These are phyloP conservation scores for Periconia sp. DNA, from an alignment of 2,329 filamentous ascomycete species.

Conservation along the genomic window DNA sequence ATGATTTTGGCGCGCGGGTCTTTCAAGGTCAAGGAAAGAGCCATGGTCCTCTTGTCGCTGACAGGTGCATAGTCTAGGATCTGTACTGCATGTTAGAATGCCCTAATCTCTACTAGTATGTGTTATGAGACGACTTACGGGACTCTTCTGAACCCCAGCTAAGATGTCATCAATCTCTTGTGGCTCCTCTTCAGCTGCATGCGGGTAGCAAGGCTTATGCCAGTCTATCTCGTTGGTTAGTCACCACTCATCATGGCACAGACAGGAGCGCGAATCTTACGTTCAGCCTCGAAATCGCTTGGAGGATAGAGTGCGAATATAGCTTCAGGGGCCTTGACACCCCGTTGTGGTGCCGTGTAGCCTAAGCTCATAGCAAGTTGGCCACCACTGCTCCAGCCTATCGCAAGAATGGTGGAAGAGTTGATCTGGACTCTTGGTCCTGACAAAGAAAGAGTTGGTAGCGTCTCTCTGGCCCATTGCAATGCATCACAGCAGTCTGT, in stretches of 20 bases:
- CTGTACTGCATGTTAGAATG: slow-evolving; percentile 8
- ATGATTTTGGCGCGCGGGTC: slow-evolving; percentile 45
- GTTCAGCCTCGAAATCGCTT: slow-evolving; percentile 43
- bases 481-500: slow-evolving; percentile 54
- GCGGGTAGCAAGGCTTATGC: not conserved
- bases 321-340: slow-evolving; percentile 48
- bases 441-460: slow-evolving; percentile 26
- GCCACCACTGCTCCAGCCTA: slow-evolving; percentile 60
- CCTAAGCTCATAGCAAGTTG: slow-evolving; percentile 53
- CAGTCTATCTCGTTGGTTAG: not conserved
- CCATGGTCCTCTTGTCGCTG: slow-evolving; percentile 2
- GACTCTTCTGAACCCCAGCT: slow-evolving; percentile 5
- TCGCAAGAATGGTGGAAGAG: slow-evolving; percentile 38
- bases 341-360: slow-evolving; percentile 42
- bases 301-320: slow-evolving; percentile 56
- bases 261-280: not conserved
- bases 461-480: slow-evolving; percentile 44
- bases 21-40: slow-evolving; percentile 10
- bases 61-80: slow-evolving; percentile 14
- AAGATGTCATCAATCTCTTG: not conserved
- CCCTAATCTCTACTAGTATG: no score
- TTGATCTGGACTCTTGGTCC: not conserved
- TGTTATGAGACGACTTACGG: slow-evolving; percentile 10
- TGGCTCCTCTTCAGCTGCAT: not conserved
- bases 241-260: not conserved